Conservation (phyloP, 2,329 filamentous ascomycete species). For the Fusarium circinatum region DNA sequence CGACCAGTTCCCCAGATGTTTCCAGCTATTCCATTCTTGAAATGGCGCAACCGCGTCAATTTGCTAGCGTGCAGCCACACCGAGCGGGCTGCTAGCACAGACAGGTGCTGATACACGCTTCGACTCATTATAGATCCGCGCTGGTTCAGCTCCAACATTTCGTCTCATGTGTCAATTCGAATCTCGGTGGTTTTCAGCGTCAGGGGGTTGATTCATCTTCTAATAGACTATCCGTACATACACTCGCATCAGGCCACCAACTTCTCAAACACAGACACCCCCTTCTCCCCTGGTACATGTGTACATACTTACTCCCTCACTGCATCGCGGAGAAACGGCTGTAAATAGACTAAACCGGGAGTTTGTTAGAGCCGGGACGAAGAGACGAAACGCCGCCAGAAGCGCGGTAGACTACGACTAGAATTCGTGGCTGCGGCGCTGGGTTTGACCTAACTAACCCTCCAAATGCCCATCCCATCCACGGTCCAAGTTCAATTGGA, state of each 20-base stretch:
- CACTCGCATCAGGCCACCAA: constrained; percentile 26
- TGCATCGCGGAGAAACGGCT: constrained; percentile 23
- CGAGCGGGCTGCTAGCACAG: constrained; percentile 25
- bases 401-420: constrained; percentile 34
- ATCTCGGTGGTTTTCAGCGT: constrained; percentile 21
- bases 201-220: constrained; percentile 24
- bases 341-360: constrained; percentile 34
- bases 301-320: not conserved
- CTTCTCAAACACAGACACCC: constrained; percentile 34
- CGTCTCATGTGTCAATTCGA: constrained; percentile 40
- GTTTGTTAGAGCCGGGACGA: constrained; percentile 27
- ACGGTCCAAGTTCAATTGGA: not conserved
- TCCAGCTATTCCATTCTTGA: constrained; percentile 17
- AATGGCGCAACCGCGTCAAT: constrained; percentile 22
- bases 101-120: constrained; percentile 38
- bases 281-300: constrained; percentile 5
- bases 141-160: constrained; percentile 37
- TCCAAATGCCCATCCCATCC: constrained; percentile 13
- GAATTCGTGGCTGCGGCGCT: constrained; percentile 21
- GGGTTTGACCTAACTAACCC: constrained; percentile 4
- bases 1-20: constrained; percentile 31
- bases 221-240: constrained; percentile 1
- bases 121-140: constrained; percentile 41
- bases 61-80: constrained; percentile 9
- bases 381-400: constrained; percentile 39